Percentiles rank a stretch among this genome's conserved stretches.
These are phyloP conservation scores for Suhomyces tanzawaensis DNA, from an alignment of 805 yeast genomes.

Conservation along the genomic window DNA sequence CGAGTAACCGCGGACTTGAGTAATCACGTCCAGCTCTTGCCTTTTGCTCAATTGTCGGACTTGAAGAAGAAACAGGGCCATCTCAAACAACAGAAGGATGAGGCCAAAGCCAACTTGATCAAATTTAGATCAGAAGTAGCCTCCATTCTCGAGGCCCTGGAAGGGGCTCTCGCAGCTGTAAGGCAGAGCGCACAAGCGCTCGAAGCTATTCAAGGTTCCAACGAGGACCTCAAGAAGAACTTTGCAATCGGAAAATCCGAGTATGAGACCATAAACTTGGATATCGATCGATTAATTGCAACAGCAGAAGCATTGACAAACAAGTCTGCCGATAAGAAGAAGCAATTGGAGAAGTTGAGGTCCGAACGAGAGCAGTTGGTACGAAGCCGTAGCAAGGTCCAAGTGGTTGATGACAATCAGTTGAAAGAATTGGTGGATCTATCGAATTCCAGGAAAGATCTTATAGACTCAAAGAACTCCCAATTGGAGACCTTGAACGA, in stretches of 20 bases:
- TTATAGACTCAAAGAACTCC: slow-evolving; percentile 10
- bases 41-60: slow-evolving; percentile 41
- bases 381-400: slow-evolving; percentile 20
- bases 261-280: slow-evolving; percentile 5
- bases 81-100: slow-evolving; percentile 34
- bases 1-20: slow-evolving; percentile 39
- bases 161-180: slow-evolving; percentile 6
- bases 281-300: slow-evolving; percentile 22
- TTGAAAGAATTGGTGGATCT: slow-evolving; percentile 19
- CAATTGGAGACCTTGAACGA: slow-evolving; percentile 10
- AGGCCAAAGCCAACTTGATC: slow-evolving; percentile 31
- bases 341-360: slow-evolving; percentile 10
- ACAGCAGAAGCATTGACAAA: slow-evolving; percentile 7
- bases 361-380: slow-evolving; percentile 11
- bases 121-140: slow-evolving; percentile 20
- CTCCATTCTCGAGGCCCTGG: slow-evolving; percentile 21
- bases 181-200: slow-evolving; percentile 10
- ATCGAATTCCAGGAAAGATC: slow-evolving; percentile 20
- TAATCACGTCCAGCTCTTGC: slow-evolving; percentile 38
- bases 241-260: slow-evolving; percentile 6
- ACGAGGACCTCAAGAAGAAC: slow-evolving; percentile 8
- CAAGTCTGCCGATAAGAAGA: slow-evolving; percentile 11
- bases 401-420: slow-evolving; percentile 30
- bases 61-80: slow-evolving; percentile 30
- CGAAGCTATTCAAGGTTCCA: slow-evolving; percentile 1